Conservation (phyloP, 2,329 filamentous ascomycete species). For the Claviceps purpurea region DNA sequence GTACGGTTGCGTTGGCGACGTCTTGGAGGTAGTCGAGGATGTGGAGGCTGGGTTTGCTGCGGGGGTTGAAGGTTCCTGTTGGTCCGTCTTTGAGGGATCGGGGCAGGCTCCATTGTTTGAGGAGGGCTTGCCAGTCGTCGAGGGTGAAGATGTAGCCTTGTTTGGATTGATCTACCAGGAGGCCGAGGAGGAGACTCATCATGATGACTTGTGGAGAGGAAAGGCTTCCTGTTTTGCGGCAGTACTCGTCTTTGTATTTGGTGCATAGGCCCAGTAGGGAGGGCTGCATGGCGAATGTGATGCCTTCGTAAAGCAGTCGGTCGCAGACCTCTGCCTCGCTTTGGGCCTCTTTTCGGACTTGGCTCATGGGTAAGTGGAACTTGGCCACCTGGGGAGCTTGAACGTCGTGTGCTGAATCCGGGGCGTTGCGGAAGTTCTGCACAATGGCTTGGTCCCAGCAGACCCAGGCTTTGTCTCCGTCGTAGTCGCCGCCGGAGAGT, state of each 20-base stretch:
- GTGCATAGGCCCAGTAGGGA: slow-evolving; percentile 52
- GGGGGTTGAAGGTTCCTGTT: background rate
- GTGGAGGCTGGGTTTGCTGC: background rate
- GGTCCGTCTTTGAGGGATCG: slow-evolving; percentile 5
- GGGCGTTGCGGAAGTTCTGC: slow-evolving; percentile 50
- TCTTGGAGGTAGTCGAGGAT: background rate
- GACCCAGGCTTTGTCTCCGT: slow-evolving; percentile 66
- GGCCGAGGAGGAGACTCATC: slow-evolving; percentile 38
- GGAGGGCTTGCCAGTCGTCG: slow-evolving; percentile 27
- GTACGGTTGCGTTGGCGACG: background rate
- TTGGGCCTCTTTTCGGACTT: background rate
- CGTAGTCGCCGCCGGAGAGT: slow-evolving; percentile 69
- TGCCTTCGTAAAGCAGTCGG: slow-evolving; percentile 37
- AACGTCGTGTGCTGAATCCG: slow-evolving; percentile 11
- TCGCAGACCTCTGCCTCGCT: slow-evolving; percentile 12
- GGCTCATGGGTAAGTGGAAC: background rate
- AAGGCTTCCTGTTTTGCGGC: slow-evolving; percentile 44
- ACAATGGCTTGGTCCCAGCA: slow-evolving; percentile 61
- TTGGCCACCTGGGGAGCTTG: slow-evolving; percentile 29
- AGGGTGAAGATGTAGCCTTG: slow-evolving; percentile 37
- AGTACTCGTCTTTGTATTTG: slow-evolving; percentile 46
- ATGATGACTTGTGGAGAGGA: slow-evolving; percentile 27
- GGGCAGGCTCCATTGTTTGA: slow-evolving; percentile 9
- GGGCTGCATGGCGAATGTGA: slow-evolving; percentile 44
- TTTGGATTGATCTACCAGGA: slow-evolving; percentile 45